Conservation (phyloP, 129 eudicot genomes). For the Pseudognaphalium luteoalbum region DNA sequence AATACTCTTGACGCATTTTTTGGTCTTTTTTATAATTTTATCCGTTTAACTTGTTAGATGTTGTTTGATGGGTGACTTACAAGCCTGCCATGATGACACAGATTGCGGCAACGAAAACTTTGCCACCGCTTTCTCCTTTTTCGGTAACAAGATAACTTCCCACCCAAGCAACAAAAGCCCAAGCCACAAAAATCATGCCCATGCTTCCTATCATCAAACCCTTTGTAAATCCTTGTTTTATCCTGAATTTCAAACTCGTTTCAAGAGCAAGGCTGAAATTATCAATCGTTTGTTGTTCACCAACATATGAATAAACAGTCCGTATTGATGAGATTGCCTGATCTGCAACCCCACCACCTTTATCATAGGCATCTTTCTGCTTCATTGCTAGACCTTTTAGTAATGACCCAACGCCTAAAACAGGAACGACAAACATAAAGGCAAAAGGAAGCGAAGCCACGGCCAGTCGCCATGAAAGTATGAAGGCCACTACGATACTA, state of each 20-base stretch:
- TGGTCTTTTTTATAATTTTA: too few relatives aligned
- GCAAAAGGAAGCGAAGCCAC: constrained; percentile 63
- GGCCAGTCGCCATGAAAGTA: constrained; percentile 75
- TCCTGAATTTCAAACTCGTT: constrained; percentile 51
- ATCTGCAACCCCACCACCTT: constrained; percentile 77
- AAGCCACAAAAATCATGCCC: constrained; percentile 63
- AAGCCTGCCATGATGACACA: constrained; percentile 61
- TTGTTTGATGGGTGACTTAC: constrained; percentile 45
- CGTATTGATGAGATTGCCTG: constrained; percentile 77
- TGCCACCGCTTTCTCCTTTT: constrained; percentile 68
- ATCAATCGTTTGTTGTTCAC: constrained; percentile 56
- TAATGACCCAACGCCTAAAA: constrained; percentile 52
- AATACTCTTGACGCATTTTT: too few relatives aligned
- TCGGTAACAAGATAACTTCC: constrained; percentile 65
- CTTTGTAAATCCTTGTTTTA: constrained; percentile 63
- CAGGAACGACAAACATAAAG: constrained; percentile 54
- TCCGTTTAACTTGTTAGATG: not conserved
- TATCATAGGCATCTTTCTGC: constrained; percentile 58
- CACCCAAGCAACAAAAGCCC: constrained; percentile 77
- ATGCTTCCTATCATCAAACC: constrained; percentile 80
- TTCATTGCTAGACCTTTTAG: constrained; percentile 52
- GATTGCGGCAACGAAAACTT: constrained; percentile 56
- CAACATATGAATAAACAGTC: constrained; percentile 75
- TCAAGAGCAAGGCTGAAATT: constrained; percentile 61
- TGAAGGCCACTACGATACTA: constrained; percentile 50